Percentiles rank a stretch among this genome's conserved stretches.
Conservation (phyloP, 768 basidiomycete species). For the Cantharellus cinnabarinus region DNA sequence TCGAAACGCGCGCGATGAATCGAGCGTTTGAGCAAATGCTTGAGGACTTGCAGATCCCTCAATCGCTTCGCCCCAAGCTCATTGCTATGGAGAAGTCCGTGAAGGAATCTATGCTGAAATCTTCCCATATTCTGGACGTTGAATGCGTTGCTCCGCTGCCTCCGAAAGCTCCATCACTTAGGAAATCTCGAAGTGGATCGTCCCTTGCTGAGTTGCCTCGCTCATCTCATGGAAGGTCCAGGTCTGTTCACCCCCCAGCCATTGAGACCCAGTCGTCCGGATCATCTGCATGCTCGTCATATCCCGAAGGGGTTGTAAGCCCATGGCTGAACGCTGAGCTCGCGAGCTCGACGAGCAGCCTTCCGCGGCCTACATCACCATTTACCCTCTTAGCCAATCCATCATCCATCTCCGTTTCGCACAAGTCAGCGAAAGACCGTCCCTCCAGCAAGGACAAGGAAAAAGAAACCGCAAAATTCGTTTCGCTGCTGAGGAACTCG, state of each 20-base stretch:
- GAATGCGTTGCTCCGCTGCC: constrained; percentile 17
- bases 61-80: constrained; percentile 55
- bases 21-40: constrained; percentile 66
- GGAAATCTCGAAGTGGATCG: constrained; percentile 54
- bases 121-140: constrained; percentile 43
- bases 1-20: constrained; percentile 27
- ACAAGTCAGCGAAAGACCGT: not conserved
- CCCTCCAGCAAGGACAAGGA: constrained; percentile 19
- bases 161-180: constrained; percentile 29
- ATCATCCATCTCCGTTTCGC: constrained; percentile 17
- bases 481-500: constrained; percentile 41
- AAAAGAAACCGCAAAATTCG: constrained; percentile 43
- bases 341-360: not conserved
- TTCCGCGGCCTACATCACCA: not conserved
- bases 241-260: no score
- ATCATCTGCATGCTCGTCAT: constrained; percentile 8
- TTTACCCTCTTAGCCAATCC: constrained; percentile 1
- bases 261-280: no score
- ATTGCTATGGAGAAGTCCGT: constrained; percentile 64
- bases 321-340: not conserved
- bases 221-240: no score
- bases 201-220: constrained; percentile 21
- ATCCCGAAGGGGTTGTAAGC: constrained; percentile 17
- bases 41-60: constrained; percentile 77
- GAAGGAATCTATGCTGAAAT: constrained; percentile 83